A percentile compares a stretch with the other conserved stretches of the same genome.
Conservation (phyloP, 2,329 filamentous ascomycete species). For the Claviceps humidiphila region DNA sequence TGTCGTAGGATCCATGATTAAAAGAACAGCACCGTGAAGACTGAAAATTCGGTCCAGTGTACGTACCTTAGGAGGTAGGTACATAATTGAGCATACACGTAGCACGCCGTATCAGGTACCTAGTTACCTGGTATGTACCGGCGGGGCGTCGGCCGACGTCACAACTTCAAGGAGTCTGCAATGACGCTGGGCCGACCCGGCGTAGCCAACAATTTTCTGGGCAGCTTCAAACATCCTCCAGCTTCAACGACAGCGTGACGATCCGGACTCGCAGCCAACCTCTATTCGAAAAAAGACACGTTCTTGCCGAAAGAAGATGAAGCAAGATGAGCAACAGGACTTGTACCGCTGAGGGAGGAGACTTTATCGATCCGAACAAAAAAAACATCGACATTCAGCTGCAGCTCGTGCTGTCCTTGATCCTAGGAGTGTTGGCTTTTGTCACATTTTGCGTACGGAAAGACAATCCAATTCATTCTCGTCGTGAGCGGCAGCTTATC, state of each 20-base stretch:
- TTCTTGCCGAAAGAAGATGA: not conserved
- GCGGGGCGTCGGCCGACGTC: too few species aligned
- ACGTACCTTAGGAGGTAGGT: too few species aligned
- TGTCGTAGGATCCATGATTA: too few species aligned
- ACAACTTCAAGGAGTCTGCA: too few species aligned
- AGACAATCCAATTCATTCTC: slow-evolving; percentile 14
- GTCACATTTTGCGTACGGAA: slow-evolving; percentile 55
- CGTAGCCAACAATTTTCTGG: not conserved
- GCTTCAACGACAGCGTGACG: not conserved
- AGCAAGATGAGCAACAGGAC: slow-evolving; percentile 2
- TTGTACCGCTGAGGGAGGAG: slow-evolving; percentile 6
- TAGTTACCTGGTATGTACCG: too few species aligned
- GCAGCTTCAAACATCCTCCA: not conserved
- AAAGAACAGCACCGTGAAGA: too few species aligned
- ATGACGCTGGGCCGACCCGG: too few species aligned
- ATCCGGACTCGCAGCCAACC: not conserved
- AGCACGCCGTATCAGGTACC: too few species aligned
- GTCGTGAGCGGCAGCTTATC: not conserved
- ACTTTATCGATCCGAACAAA: slow-evolving; percentile 12
- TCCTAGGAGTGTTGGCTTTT: slow-evolving; percentile 58
- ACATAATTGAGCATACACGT: too few species aligned
- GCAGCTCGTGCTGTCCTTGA: slow-evolving; percentile 60
- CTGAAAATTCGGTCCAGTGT: too few species aligned
- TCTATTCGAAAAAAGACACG: not conserved
- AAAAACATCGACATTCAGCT: slow-evolving; percentile 35